Base-by-base conservation (phyloP, 352 stramenopile species). In the Phytophthora citricola region DNA sequence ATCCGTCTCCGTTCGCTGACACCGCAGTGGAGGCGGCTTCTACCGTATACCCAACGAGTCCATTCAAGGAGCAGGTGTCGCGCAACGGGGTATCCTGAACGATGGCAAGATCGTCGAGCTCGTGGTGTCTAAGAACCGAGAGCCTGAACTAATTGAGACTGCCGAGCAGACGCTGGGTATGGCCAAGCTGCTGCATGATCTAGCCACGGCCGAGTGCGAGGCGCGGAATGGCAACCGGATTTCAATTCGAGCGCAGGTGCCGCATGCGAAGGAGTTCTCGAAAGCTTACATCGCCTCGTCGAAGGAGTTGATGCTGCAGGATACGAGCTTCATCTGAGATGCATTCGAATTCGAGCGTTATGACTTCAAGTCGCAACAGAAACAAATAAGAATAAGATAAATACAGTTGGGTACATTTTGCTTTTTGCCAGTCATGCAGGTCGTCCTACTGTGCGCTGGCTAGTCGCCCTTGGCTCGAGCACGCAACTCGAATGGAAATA, bases 161-260 rank as follows among this genome's bases (percentile, higher is more conserved):
- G 85, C 83, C 0, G 83, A 91, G 44, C 81, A 94, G 52, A 92
- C 80, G 31, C 72, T 93, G 6, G 73, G 65, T n/a, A 92, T 93
- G 78, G 79, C 83, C 48, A 92, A 92, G 50, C 52, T 93, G 48
- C 71, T 93, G 27, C 81, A 94, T 51, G 80, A 94, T 20, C 60
- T 90, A 22, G 83, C 83, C 24, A 90, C 76, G 7, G 83, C 83
- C 40, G 85, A 92, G 65, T 83, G 61, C 34, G 85, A 93, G 46
- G 83, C 79, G 7, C 83, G 75, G 15, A 71, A 79, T 34, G 85
- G 83, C 57, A 85, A 84, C 53, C 76, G 82, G 38, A 69, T 93
- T 10, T 93, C 85, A 0, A 71, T 89, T 6, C 75, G 85, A 1
- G 48, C 83, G 2, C 73, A 78, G 7, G 64, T 77, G 4, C 63